Conservation (phyloP, 345 rosid genomes). For the Mercurialis annua region DNA sequence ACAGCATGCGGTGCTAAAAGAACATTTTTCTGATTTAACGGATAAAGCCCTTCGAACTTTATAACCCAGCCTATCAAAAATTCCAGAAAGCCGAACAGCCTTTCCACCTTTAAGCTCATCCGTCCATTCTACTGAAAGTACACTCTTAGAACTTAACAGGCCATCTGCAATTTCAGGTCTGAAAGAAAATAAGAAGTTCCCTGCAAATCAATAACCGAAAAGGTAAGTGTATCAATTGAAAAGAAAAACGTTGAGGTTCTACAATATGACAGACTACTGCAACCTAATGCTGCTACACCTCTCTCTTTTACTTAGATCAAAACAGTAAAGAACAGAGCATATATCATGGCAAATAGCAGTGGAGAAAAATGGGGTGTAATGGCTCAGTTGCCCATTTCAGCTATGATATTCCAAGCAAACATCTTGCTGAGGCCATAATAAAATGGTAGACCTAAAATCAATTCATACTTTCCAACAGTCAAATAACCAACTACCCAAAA, state of each 20-base stretch:
- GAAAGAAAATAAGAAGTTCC: slow-evolving; percentile 85
- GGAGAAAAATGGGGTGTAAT: neutral
- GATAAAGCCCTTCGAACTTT: slow-evolving; percentile 70
- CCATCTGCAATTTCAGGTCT: slow-evolving; percentile 64
- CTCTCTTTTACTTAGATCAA: neutral
- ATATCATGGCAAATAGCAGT: neutral
- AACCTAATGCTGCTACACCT: neutral
- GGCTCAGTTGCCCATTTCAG: neutral
- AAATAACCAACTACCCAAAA: neutral
- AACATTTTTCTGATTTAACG: slow-evolving; percentile 48
- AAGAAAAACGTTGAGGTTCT: neutral
- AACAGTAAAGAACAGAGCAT: neutral
- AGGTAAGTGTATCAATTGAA: slow-evolving; percentile 10
- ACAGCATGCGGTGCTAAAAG: slow-evolving; percentile 70
- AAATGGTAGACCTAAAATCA: neutral
- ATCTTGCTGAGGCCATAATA: neutral
- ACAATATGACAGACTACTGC: neutral
- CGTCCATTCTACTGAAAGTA: slow-evolving; percentile 73
- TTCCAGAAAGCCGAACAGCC: slow-evolving; percentile 80
- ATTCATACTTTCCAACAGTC: no score
- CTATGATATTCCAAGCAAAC: neutral
- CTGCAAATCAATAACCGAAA: slow-evolving; percentile 44
- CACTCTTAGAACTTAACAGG: slow-evolving; percentile 33
- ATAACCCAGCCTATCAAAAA: slow-evolving; percentile 73
- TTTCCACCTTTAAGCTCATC: slow-evolving; percentile 86